Base-by-base conservation (phyloP, 768 basidiomycete species). In the Calocybe gangraenosa region DNA sequence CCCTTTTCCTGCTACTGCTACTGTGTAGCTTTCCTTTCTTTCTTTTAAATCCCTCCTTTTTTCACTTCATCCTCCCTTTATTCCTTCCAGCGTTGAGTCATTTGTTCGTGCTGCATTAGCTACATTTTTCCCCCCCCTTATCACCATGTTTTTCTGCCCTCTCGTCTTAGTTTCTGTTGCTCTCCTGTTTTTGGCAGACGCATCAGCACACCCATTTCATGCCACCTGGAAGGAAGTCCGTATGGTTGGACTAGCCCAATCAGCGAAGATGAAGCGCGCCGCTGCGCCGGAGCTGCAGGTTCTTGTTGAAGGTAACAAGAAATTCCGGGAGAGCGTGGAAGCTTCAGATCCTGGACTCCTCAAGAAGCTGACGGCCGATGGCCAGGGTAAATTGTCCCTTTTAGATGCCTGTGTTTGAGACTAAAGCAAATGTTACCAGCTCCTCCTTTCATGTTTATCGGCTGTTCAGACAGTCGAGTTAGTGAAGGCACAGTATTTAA, bases 231-330 rank as follows among this genome's bases (percentile, higher is more conserved):
- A 30, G 4, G 44, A 46, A 18, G 7, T 39, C 9, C 30, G 30
- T 31, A 56, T 60, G 37, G 33, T 56, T 28, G 52, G 55, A 23
- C 49, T 50, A 21, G 28, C 44, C 11, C 48, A 47, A n/a, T 56
- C 58, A 8, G 37, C 46, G 15, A 46, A 35, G 14, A n/a, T 35
- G 34, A 35, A 49, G 8, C 18, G 28, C 19, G 43, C 44, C 35
- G 37, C 28, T 37, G 52, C 39, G 32, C 44, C 59, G 21, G 57
- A 52, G 36, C 49, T 69, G 25, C 52, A 63, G 22, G 21, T 56
- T 5, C 61, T 69, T 14, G 46, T 57, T 7, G 53, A 55, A 4
- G 65, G 67, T 34, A 67, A 69, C 51, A 47, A 59, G 35, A 56
- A 54, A 8, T 69, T 69, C 58, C 54, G 59, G 49, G 57, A 2